Evolutionary conservation across 805 yeast genomes (phyloP).

Genomic region (Yamadazyma tumulicola): DNA sequence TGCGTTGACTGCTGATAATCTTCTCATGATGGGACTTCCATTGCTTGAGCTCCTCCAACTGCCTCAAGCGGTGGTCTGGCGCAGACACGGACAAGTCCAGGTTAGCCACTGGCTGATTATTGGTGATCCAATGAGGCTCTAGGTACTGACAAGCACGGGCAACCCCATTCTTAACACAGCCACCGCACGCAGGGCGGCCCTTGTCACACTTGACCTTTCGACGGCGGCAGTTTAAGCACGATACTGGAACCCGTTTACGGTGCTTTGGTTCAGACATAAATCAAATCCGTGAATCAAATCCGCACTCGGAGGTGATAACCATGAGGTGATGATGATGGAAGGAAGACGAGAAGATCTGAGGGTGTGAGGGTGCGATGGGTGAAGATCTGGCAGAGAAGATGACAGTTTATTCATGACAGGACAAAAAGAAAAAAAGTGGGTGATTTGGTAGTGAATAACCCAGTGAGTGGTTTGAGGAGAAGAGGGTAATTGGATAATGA

Average conservation of each 20-base stretch:
- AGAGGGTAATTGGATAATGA: no score
- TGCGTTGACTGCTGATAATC: slow-evolving; percentile 22
- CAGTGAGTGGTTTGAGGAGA: no score
- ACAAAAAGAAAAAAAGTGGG: no score
- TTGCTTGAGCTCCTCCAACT: slow-evolving; percentile 16
- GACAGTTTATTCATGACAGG: no score
- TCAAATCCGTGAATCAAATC: background rate
- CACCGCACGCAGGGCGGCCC: slow-evolving; percentile 37
- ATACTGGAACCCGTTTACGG: slow-evolving; percentile 37
- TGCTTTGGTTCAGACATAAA: slow-evolving; percentile 9
- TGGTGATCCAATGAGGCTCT: slow-evolving; percentile 36
- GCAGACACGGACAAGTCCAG: background rate
- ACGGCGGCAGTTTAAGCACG: slow-evolving; percentile 38
- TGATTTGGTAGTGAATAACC: no score
- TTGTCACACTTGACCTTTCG: slow-evolving; percentile 45
- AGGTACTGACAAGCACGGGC: slow-evolving; percentile 37
- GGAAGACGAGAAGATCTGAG: no score
- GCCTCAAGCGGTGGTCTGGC: background rate
- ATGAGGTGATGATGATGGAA: no score
- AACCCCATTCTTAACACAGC: slow-evolving; percentile 39
- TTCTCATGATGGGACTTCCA: slow-evolving; percentile 18
- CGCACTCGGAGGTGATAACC: background rate
- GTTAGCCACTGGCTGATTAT: background rate
- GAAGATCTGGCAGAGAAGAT: no score
- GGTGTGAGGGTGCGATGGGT: no score